Evolutionary conservation across 2,329 filamentous ascomycete species (phyloP).

Genomic region (Beauveria scarabaeidicola): DNA sequence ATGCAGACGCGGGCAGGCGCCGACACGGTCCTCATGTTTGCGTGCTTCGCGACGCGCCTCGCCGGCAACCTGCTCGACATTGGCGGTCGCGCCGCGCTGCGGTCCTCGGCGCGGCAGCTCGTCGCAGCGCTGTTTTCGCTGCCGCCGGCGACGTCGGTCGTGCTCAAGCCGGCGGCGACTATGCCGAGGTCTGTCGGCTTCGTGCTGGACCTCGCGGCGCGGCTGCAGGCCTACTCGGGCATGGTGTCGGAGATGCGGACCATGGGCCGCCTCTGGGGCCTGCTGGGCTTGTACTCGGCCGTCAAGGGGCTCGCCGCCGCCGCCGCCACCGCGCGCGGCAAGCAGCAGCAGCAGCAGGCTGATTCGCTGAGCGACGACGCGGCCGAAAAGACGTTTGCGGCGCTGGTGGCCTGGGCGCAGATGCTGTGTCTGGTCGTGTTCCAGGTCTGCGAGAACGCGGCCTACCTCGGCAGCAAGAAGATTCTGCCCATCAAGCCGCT

Average conservation of each 20-base stretch:
- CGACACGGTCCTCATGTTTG: slow-evolving; percentile 59
- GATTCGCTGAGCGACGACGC: slow-evolving; percentile 25
- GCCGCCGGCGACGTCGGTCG: slow-evolving; percentile 40
- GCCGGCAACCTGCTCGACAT: slow-evolving; percentile 41
- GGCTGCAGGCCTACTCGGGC: slow-evolving; percentile 52
- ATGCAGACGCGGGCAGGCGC: slow-evolving; percentile 60
- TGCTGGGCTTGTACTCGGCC: slow-evolving; percentile 66
- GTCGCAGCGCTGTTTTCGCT: slow-evolving; percentile 43
- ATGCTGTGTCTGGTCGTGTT: slow-evolving; percentile 59
- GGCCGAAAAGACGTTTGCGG: slow-evolving; percentile 29
- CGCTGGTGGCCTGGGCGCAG: slow-evolving; percentile 55
- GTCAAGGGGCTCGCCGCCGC: slow-evolving; percentile 40
- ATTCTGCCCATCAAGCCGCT: slow-evolving; percentile 52
- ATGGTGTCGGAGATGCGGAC: slow-evolving; percentile 64
- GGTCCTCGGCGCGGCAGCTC: slow-evolving; percentile 41
- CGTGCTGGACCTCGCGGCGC: slow-evolving; percentile 40
- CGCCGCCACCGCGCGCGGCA: too few relatives aligned
- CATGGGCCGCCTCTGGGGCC: slow-evolving; percentile 67
- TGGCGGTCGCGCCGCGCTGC: slow-evolving; percentile 49
- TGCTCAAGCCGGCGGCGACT: slow-evolving; percentile 30
- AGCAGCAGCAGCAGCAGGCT: slow-evolving; percentile 22
- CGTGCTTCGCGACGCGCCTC: slow-evolving; percentile 59
- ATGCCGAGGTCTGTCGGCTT: slow-evolving; percentile 27
- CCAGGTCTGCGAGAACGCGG: slow-evolving; percentile 76
- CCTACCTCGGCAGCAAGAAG: slow-evolving; percentile 66